Percentiles rank a stretch among this genome's conserved stretches.
These are phyloP conservation scores for Hyaloperonospora arabidopsidis DNA, from an alignment of 352 stramenopile genomes.

Conservation along the genomic window DNA sequence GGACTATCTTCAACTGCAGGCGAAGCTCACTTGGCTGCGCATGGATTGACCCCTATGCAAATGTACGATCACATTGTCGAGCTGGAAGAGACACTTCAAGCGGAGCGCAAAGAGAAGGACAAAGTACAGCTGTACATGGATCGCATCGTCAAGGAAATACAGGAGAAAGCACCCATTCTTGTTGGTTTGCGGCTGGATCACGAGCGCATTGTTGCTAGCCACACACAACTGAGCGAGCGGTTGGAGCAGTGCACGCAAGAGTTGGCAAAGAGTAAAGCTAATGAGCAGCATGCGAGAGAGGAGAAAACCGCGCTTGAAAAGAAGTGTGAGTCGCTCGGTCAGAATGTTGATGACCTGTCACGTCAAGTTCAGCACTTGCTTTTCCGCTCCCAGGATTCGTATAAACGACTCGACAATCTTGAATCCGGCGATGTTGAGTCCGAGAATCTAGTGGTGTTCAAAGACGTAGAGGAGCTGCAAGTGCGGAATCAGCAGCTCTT, in stretches of 20 bases:
- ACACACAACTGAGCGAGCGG: slow-evolving; percentile 67
- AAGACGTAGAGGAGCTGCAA: slow-evolving; percentile 86
- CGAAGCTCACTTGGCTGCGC: slow-evolving; percentile 52
- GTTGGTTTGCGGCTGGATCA: slow-evolving; percentile 86
- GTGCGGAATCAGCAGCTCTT: slow-evolving; percentile 88
- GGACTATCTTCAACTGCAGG: slow-evolving; percentile 55
- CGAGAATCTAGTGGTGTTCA: slow-evolving; percentile 82
- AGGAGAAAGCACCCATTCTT: slow-evolving; percentile 87
- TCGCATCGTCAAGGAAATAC: slow-evolving; percentile 89
- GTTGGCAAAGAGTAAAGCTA: slow-evolving; percentile 59
- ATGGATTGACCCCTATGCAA: slow-evolving; percentile 80
- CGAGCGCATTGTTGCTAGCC: slow-evolving; percentile 77
- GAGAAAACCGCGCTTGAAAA: slow-evolving; percentile 62
- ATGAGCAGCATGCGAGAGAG: slow-evolving; percentile 52
- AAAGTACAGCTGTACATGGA: slow-evolving; percentile 87
- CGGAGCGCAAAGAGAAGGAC: slow-evolving; percentile 77
- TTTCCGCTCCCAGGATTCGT: slow-evolving; percentile 62
- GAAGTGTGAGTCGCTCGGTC: slow-evolving; percentile 64
- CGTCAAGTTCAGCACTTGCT: slow-evolving; percentile 88
- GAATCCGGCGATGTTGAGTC: slow-evolving; percentile 30
- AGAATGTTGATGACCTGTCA: slow-evolving; percentile 86
- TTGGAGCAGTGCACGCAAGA: slow-evolving; percentile 60
- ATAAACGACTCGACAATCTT: slow-evolving; percentile 14
- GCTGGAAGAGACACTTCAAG: slow-evolving; percentile 74
- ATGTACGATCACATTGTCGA: slow-evolving; percentile 86